Conservation (phyloP, 1,284 basidiomycete species). For the Ustilago shanxiensis region DNA sequence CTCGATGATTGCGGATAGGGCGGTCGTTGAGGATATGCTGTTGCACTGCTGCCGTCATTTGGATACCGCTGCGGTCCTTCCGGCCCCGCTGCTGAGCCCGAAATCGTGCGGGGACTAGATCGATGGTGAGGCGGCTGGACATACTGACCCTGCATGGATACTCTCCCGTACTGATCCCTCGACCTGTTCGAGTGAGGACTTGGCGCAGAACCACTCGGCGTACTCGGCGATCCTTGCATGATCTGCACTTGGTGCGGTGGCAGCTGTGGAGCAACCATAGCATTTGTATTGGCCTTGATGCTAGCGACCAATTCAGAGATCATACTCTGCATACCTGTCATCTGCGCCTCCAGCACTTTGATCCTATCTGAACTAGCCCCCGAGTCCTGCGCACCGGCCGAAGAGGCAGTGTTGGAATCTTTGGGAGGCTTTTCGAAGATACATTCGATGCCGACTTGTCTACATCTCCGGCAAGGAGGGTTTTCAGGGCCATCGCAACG, state of each 20-base stretch:
- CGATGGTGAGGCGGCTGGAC: slow-evolving; percentile 31
- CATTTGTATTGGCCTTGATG: slow-evolving; percentile 48
- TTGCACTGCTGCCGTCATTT: neutral
- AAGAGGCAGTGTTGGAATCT: slow-evolving; percentile 73
- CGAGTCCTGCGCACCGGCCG: slow-evolving; percentile 70
- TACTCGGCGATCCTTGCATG: neutral
- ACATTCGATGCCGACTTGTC: slow-evolving; percentile 83
- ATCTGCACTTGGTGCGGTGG: slow-evolving; percentile 5
- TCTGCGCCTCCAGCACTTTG: slow-evolving; percentile 34
- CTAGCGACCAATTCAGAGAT: slow-evolving; percentile 46
- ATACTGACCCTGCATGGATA: slow-evolving; percentile 26
- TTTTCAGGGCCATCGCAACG: slow-evolving; percentile 69
- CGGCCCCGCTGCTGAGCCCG: neutral
- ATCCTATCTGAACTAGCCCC: slow-evolving; percentile 71
- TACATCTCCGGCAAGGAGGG: slow-evolving; percentile 89
- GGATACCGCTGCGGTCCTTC: slow-evolving; percentile 16
- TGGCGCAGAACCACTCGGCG: slow-evolving; percentile 13
- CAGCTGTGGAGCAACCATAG: slow-evolving; percentile 21
- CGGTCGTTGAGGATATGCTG: slow-evolving; percentile 22
- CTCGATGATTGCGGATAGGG: slow-evolving; percentile 15
- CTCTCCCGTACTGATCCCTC: slow-evolving; percentile 17
- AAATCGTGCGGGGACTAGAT: slow-evolving; percentile 9
- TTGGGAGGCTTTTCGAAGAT: slow-evolving; percentile 93
- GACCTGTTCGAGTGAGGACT: slow-evolving; percentile 17
- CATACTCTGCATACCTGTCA: slow-evolving; percentile 50